These are phyloP conservation scores for Phyllostachys edulis DNA, from an alignment of 176 grass and related monocot species.

Conservation along the genomic window DNA sequence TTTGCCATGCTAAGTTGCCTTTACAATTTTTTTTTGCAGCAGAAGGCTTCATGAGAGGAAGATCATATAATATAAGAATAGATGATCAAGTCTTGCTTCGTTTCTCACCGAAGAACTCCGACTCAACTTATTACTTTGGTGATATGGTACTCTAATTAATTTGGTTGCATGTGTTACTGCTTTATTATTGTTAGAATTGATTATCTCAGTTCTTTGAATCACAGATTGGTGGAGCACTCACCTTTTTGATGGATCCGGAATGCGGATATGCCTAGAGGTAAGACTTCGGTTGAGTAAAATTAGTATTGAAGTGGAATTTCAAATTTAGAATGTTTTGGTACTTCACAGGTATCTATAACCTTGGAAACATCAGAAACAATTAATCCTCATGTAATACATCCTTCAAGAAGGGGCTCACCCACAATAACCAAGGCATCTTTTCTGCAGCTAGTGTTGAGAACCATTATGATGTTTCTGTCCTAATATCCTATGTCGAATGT, in stretches of 20 bases:
- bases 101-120: constrained; percentile 92
- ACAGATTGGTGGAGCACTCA: constrained; percentile 89
- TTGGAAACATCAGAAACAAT: constrained; percentile 95
- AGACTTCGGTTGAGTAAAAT: constrained; percentile 5
- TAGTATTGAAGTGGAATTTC: constrained; percentile 16
- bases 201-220: constrained; percentile 33
- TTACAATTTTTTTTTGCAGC: constrained; percentile 59
- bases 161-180: constrained; percentile 1
- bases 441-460: constrained; percentile 26
- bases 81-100: constrained; percentile 84
- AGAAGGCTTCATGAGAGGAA: constrained; percentile 82
- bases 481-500: neutral
- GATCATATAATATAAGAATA: constrained; percentile 97
- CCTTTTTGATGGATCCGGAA: constrained; percentile 77
- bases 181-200: constrained; percentile 1
- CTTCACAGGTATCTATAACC: constrained; percentile 75
- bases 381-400: constrained; percentile 74
- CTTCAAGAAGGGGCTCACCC: constrained; percentile 90
- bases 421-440: constrained; percentile 82
- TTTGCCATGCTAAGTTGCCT: constrained; percentile 39
- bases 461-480: neutral
- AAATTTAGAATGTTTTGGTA: constrained; percentile 11
- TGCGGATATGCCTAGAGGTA: constrained; percentile 82
- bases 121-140: constrained; percentile 96
- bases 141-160: constrained; percentile 74